Percentiles rank a stretch among this genome's conserved stretches.
These are phyloP conservation scores for Phytophthora fragariaefolia DNA, from an alignment of 352 stramenopile species.

Conservation along the genomic window DNA sequence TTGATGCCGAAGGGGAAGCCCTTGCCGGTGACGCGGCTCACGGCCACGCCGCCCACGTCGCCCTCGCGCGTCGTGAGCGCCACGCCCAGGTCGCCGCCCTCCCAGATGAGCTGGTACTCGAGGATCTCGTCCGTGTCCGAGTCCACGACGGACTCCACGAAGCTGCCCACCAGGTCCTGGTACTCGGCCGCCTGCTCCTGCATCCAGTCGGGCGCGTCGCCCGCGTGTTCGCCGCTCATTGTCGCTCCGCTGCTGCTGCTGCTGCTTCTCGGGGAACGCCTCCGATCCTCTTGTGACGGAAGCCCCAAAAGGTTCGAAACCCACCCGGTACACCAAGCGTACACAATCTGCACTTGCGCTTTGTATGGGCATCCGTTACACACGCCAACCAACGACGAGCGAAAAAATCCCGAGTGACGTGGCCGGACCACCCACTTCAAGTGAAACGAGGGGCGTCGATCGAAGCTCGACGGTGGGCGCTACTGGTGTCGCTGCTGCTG, in stretches of 20 bases:
- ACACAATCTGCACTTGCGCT: constrained; percentile 25
- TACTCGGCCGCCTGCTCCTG: constrained; percentile 89
- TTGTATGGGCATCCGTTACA: constrained; percentile 31
- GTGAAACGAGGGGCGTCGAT: neutral
- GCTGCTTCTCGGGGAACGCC: neutral
- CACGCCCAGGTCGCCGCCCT: constrained; percentile 84
- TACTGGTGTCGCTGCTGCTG: neutral
- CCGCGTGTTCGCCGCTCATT: constrained; percentile 43
- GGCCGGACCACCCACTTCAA: constrained; percentile 28
- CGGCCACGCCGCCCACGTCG: constrained; percentile 60
- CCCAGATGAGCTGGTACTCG: constrained; percentile 92
- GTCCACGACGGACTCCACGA: constrained; percentile 86
- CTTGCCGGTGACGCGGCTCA: constrained; percentile 87
- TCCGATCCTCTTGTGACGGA: constrained; percentile 40
- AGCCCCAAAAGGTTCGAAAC: constrained; percentile 20
- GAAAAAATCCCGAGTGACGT: constrained; percentile 29
- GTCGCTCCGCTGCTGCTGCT: neutral
- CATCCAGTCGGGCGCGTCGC: constrained; percentile 64
- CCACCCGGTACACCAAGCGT: constrained; percentile 22
- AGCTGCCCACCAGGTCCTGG: constrained; percentile 82
- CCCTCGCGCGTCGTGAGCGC: constrained; percentile 82
- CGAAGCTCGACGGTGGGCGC: neutral
- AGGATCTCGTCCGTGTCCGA: constrained; percentile 85
- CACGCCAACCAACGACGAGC: constrained; percentile 15
- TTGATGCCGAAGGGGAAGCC: constrained; percentile 90